Conservation (phyloP, 2,329 filamentous ascomycete genomes). For the Clarireedia sp. region DNA sequence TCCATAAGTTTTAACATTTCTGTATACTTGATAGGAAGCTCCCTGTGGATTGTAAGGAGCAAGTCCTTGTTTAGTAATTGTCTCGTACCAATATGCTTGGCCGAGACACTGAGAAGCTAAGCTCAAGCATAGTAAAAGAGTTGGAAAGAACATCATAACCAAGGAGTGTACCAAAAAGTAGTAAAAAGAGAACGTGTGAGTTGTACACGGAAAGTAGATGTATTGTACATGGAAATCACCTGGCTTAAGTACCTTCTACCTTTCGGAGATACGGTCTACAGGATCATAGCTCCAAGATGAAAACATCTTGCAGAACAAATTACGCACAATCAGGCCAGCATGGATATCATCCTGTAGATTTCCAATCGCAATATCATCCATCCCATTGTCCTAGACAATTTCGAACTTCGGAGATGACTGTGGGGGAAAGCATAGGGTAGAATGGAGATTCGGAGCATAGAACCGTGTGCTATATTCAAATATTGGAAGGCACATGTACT, state of each 20-base stretch:
- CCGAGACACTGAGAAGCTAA: conserved; percentile 3
- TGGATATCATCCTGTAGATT: too few relatives aligned
- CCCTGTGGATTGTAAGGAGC: conserved; percentile 16
- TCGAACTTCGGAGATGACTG: neutral
- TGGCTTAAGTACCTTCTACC: neutral
- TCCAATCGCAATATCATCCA: neutral
- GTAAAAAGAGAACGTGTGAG: neutral
- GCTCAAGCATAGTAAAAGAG: neutral
- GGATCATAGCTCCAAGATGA: neutral
- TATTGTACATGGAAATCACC: neutral
- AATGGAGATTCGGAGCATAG: neutral
- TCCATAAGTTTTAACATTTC: conserved; percentile 20
- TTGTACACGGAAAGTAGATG: neutral
- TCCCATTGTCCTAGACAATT: neutral
- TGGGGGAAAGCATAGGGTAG: neutral
- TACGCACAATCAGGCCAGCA: too few relatives aligned
- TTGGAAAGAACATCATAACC: neutral
- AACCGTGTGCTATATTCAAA: neutral
- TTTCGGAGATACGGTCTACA: neutral
- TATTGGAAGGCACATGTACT: neutral
- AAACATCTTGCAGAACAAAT: too few relatives aligned
- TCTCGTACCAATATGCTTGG: conserved; percentile 20
- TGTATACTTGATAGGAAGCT: conserved; percentile 15
- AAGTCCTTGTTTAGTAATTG: conserved; percentile 18
- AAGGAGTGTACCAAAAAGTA: neutral